Conservation (phyloP, 306 rosid genomes). For the Castanea sativa region DNA sequence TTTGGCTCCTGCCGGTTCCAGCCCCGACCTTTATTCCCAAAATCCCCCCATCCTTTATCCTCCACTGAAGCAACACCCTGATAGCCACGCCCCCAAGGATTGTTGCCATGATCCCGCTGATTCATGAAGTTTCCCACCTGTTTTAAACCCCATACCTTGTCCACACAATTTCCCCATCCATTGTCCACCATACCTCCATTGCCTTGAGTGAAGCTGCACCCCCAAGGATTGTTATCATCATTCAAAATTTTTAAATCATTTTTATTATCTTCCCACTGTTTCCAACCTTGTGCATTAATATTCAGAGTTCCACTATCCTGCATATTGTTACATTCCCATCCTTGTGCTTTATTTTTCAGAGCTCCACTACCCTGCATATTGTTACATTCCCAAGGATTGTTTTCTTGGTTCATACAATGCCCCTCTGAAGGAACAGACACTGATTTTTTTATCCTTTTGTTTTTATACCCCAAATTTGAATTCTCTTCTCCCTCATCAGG, state of each 20-base stretch:
- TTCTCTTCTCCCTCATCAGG: constrained; percentile 47
- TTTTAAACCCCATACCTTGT: constrained; percentile 35
- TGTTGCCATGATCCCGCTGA: constrained; percentile 25
- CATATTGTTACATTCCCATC: constrained; percentile 36
- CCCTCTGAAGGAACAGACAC: constrained; percentile 22
- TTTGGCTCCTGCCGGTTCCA: constrained; percentile 35
- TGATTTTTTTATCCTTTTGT: constrained; percentile 47
- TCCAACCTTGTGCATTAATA: constrained; percentile 23
- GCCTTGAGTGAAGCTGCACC: constrained; percentile 16
- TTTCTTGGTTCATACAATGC: constrained; percentile 17
- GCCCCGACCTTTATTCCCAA: constrained; percentile 30
- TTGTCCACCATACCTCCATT: constrained; percentile 33
- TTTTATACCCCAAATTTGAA: constrained; percentile 7
- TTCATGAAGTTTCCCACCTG: constrained; percentile 17
- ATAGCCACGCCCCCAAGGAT: constrained; percentile 28
- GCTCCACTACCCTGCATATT: constrained; percentile 4
- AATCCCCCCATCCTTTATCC: constrained; percentile 40
- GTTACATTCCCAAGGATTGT: constrained; percentile 42
- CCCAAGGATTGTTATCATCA: constrained; percentile 51
- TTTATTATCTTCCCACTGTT: constrained; percentile 25
- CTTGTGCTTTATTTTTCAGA: constrained; percentile 20
- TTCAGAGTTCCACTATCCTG: constrained; percentile 13
- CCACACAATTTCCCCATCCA: constrained; percentile 39
- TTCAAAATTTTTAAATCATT: constrained; percentile 19
- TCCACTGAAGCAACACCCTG: constrained; percentile 4